Evolutionary conservation across 2,329 filamentous ascomycete species (phyloP), one percentile per base, ranked within the genome.

Genomic region (Monilinia laxa): DNA sequence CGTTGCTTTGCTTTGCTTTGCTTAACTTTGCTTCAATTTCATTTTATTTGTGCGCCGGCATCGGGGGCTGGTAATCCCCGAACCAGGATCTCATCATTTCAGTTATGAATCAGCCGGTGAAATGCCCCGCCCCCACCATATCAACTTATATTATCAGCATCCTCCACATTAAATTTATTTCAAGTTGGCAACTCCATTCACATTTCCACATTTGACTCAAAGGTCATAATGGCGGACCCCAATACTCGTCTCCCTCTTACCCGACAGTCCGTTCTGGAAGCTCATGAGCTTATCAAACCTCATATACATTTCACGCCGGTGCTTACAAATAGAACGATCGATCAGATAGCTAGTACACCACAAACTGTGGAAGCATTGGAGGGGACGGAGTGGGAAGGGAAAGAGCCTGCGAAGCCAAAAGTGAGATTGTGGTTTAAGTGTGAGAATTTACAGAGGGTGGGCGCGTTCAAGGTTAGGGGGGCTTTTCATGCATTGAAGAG

Each of bases 361-460:
- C 88, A 90, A 70, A 77, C 82, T 0, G 64, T 79, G 2, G 80
- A 81, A 4, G 81, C 84, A 5, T 80, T 90, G 0, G 73, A 77
- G 55, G 84, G 82, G 18, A 89, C 88, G 4, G 78, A 80, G 70
- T 88, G 83, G 80, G 81, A 84, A 71, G 84, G 83, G 7, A 79
- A 82, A 51, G 75, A 76, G n/a, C 83, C 88, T 0, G 86, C 90
- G 0, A 80, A 77, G 4, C 92, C 92, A 0, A 85, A 80, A 60
- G 80, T 97, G 51, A 83, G 87, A 16, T 82, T 98, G 63, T 95
- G 91, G 81, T 96, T 98, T 85, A 98, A 98, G 81, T 96, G 92
- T 78, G 94, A 98, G 82, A 97, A 97, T 78, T 81, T 92, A 67
- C 95, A 98, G 81, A 87, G 88, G 65, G 87, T 96, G 65, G 95